These are phyloP conservation scores for Coccinonectria pachysandricola DNA, from an alignment of 2,329 filamentous ascomycete genomes.

Conservation along the genomic window DNA sequence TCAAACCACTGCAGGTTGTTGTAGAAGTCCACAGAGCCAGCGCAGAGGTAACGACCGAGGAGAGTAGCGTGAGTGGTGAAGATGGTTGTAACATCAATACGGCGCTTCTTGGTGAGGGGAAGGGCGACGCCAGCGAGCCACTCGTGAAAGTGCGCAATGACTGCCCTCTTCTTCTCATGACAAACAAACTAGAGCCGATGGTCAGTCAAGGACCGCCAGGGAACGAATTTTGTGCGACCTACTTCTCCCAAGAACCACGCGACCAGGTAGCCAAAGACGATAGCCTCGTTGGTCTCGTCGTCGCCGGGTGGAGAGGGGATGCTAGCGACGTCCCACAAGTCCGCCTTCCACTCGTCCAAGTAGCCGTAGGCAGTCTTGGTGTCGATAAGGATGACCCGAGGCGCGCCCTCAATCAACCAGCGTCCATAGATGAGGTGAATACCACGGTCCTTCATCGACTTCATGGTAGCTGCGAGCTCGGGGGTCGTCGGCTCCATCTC, in stretches of 20 bases:
- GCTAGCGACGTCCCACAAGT: slow-evolving; percentile 84
- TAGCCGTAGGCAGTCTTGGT: slow-evolving; percentile 87
- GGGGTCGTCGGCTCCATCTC: slow-evolving; percentile 75
- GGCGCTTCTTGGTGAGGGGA: slow-evolving; percentile 82
- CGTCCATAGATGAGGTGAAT: slow-evolving; percentile 85
- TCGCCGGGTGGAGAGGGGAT: slow-evolving; percentile 91
- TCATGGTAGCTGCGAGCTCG: slow-evolving; percentile 71
- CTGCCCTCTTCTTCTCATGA: slow-evolving; percentile 82
- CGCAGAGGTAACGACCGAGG: slow-evolving; percentile 89
- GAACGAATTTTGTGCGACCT: slow-evolving; percentile 19
- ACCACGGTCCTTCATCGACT: slow-evolving; percentile 86
- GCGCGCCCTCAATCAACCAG: slow-evolving; percentile 96
- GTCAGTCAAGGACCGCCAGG: slow-evolving; percentile 5
- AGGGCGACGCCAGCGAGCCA: slow-evolving; percentile 94
- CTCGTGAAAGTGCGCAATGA: slow-evolving; percentile 98
- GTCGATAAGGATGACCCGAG: slow-evolving; percentile 86
- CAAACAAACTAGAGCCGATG: slow-evolving; percentile 62
- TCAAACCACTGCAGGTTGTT: slow-evolving; percentile 98
- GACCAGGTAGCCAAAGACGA: slow-evolving; percentile 94
- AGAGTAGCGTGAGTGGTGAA: slow-evolving; percentile 97
- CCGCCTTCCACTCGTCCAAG: slow-evolving; percentile 92
- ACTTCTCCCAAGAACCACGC: slow-evolving; percentile 98
- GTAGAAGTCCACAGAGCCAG: slow-evolving; percentile 97
- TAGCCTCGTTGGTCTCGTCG: slow-evolving; percentile 92
- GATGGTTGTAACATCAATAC: slow-evolving; percentile 94